Base-by-base conservation (phyloP, 192 early-diverging fungal genomes). In the Mortierella claussenii region DNA sequence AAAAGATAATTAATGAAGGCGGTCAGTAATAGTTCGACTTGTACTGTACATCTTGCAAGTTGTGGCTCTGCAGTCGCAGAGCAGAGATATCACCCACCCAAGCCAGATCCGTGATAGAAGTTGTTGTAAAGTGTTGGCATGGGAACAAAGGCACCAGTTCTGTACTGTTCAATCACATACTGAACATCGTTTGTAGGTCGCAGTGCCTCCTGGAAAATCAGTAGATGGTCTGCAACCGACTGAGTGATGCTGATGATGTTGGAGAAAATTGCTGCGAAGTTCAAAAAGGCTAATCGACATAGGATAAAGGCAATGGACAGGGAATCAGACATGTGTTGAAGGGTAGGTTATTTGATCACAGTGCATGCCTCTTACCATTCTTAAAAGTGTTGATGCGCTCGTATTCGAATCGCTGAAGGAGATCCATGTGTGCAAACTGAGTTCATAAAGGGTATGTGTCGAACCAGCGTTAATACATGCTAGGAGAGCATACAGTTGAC, bases 171-270 rank as follows among this genome's bases (percentile, higher is more conserved):
- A 42, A 93, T 90, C 40, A 88, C 85, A 78, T 85, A 92, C 55
- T 92, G 89, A 37, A 93, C 87, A 62, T 93, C 92, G 54, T 91
- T 86, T 46, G 87, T 81, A n/a, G 92, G 90, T 70, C 88, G 87
- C n/a, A 93, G 71, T 20, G 90, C 89, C 78, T 93, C 89, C 56
- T 85, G 85, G 73, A 79, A 83, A 32, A 85, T 68, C 11, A 85
- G 34, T 31, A 89, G 55, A 44, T 82, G 73, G 24, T 92, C 90
- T 27, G 88, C 86, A 2, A 88, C 86, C 18, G 86, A 79, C 64
- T 90, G 82, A 5, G 86, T 67, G 23, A 73, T 69, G 2, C 82
- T 81, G 28, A 86, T 65, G 4, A 78, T 64, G 42, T 75, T 82
- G n/a, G 82, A 81, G 26, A 86, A 73, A 33, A 78, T 81, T 7